Conservation (phyloP, 2,329 filamentous ascomycete genomes). For the Parascedosporium putredinis region DNA sequence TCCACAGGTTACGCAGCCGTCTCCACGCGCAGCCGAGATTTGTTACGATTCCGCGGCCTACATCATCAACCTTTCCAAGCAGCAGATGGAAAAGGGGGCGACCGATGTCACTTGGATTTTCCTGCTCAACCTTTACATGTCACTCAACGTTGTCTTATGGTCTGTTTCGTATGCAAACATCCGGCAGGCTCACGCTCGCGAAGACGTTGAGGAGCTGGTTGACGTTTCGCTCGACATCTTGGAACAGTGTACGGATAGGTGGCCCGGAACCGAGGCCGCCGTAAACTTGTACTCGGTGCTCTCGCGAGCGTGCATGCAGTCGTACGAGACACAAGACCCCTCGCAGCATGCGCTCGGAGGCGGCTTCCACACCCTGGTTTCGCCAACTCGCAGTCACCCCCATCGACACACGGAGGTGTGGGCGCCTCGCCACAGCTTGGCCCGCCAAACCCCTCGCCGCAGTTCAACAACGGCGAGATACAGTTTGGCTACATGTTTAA, state of each 20-base stretch:
- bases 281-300: conserved; percentile 81
- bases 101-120: conserved; percentile 94
- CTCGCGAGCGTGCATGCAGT: conserved; percentile 74
- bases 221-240: conserved; percentile 69
- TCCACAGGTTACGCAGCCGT: conserved; percentile 82
- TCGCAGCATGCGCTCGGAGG: conserved; percentile 23
- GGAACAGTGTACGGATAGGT: conserved; percentile 69
- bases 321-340: conserved; percentile 56
- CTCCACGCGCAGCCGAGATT: conserved; percentile 62
- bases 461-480: not conserved
- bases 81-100: conserved; percentile 64
- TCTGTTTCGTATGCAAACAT: conserved; percentile 79
- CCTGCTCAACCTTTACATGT: conserved; percentile 79
- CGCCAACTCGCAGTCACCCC: conserved; percentile 37
- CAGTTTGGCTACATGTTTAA: conserved; percentile 25
- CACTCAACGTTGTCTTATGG: conserved; percentile 87
- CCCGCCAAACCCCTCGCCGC: not conserved
- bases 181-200: conserved; percentile 57
- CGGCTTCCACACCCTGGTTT: conserved; percentile 33
- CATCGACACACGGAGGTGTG: conserved; percentile 15
- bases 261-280: conserved; percentile 82
- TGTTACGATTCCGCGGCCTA: conserved; percentile 77
- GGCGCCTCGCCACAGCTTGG: conserved; percentile 25
- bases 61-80: conserved; percentile 71
- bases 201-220: conserved; percentile 68